Conservation (phyloP, 306 rosid species). For the Lupinus albus region DNA sequence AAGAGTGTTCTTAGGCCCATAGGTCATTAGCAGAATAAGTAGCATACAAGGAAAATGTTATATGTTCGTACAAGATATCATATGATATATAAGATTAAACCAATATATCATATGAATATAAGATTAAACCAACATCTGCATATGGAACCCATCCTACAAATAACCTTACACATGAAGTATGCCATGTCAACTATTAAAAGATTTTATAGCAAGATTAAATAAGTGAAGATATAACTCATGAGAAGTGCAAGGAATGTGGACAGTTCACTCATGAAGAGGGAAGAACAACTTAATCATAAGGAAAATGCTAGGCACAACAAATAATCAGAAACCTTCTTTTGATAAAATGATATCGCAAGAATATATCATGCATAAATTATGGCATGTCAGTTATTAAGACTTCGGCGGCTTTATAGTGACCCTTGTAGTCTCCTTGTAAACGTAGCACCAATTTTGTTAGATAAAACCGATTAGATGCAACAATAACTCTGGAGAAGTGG, state of each 20-base stretch:
- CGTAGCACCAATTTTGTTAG: neutral
- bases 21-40: constrained; percentile 2
- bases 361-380: neutral
- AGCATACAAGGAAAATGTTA: constrained; percentile 18
- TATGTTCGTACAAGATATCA: constrained; percentile 28
- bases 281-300: constrained; percentile 8
- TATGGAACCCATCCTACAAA: neutral
- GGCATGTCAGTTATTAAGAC: constrained; percentile 4
- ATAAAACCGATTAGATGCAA: neutral
- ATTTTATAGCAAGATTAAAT: neutral
- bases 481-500: neutral
- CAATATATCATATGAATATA: neutral
- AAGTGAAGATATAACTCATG: neutral
- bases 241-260: neutral
- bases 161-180: neutral
- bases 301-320: neutral
- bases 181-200: neutral
- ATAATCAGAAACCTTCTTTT: neutral
- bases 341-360: constrained; percentile 2
- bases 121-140: constrained; percentile 1
- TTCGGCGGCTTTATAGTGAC: neutral
- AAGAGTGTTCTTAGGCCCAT: neutral
- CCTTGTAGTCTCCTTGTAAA: neutral
- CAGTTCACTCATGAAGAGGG: neutral
- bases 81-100: neutral